Percentiles rank a stretch among this genome's conserved stretches.
phyloP scores from a whole-genome alignment of 2,329 filamentous ascomycete genomes.

The Aspergillus sp. region DNA sequence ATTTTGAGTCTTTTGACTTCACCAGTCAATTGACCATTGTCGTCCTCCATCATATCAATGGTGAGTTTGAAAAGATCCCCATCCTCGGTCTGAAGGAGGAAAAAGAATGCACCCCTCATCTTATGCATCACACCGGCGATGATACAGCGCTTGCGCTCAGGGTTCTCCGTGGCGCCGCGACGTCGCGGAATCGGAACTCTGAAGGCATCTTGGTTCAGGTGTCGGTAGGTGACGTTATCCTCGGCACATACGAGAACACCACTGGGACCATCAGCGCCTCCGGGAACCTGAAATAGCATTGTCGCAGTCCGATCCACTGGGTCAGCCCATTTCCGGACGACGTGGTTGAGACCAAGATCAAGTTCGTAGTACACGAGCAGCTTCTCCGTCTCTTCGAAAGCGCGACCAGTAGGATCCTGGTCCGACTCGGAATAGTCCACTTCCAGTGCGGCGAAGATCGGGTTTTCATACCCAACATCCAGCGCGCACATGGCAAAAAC shows the following conservation, averaged over 20 bases:
- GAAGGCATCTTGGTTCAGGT: constrained; percentile 88
- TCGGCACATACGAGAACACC: constrained; percentile 93
- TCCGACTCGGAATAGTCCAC: constrained; percentile 90
- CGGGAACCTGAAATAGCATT: constrained; percentile 91
- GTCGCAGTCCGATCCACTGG: constrained; percentile 86
- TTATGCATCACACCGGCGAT: constrained; percentile 96
- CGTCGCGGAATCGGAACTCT: constrained; percentile 85
- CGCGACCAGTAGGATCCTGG: constrained; percentile 82
- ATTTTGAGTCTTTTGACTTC: constrained; percentile 83
- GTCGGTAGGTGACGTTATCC: constrained; percentile 94
- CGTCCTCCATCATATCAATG: constrained; percentile 82
- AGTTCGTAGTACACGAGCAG: constrained; percentile 96
- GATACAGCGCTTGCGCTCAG: constrained; percentile 82
- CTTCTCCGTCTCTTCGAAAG: constrained; percentile 79
- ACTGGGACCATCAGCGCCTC: constrained; percentile 88
- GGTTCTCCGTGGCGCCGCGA: constrained; percentile 85
- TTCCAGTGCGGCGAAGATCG: constrained; percentile 91
- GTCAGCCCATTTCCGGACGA: constrained; percentile 95
- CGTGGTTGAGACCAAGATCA: constrained; percentile 93
- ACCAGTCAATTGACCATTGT: constrained; percentile 71
- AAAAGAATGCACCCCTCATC: constrained; percentile 95
- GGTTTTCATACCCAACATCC: constrained; percentile 96
- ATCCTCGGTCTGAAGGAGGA: constrained; percentile 91
- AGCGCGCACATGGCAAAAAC: constrained; percentile 84
- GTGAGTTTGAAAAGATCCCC: constrained; percentile 98